Evolutionary conservation across 148 eudicot genomes (phyloP), one percentile per base, ranked within the genome.

Genomic region (Chenopodium album): DNA sequence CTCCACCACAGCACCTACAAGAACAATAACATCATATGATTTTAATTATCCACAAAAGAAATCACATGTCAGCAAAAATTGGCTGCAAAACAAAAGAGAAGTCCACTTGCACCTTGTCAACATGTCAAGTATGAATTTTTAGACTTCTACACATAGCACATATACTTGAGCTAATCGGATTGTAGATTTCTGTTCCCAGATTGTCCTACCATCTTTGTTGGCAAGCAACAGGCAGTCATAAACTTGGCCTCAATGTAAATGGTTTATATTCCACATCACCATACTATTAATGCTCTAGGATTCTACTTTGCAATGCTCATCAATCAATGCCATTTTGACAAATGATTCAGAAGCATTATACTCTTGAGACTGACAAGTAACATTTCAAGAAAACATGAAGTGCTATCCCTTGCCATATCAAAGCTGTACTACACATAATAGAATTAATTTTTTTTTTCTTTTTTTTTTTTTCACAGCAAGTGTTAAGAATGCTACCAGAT

Each of bases 1-100:
- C 87, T 94, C 95, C 82, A 96, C 71, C 71, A 96, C 95, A 78
- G 91, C 92, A 78, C 99, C 99, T 96, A 81, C 65, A 82, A 48
- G 31, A 82, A 22, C 59, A 17, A 65, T 9, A 8, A 59, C 28
- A 34, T 44, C n/a, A 52, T 20, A 62, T 31, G 9, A 50, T 37
- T n/a, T 44, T 41, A 46, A 54, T 20, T 54, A 47, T 0, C 12
- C 29, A 73, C 26, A 44, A n/a, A 52, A 50, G 60, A 41, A 66
- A 83, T 10, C 75, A 68, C 66, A 70, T 20, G 69, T 4, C 34
- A 47, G 22, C 22, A 34, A 34, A 81, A 56, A 56, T 56, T 19
- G 17, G 62, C 22, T 2, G 7, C 62, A 56, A 56, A 17, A 17
- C 22, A 56, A 56, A 22, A 56, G 62, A 56, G 62, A 56, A 56